Conservation (phyloP, 75 land plant genomes). For the Selaginella moellendorffii region DNA sequence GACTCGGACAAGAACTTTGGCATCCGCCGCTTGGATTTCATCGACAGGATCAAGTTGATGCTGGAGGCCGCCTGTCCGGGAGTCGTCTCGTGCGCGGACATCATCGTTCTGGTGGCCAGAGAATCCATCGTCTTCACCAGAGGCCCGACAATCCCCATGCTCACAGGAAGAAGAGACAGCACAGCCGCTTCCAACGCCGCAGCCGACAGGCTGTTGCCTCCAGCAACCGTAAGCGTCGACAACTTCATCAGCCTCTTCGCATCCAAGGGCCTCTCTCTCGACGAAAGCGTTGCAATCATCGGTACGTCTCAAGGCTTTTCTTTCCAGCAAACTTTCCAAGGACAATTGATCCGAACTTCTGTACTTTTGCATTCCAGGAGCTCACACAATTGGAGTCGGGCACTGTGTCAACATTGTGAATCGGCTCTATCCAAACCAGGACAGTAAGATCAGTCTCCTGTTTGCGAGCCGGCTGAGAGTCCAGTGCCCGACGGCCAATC, state of each 20-base stretch:
- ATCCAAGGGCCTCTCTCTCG: conserved; percentile 10
- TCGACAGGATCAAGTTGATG: conserved; percentile 12
- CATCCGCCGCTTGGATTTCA: conserved; percentile 12
- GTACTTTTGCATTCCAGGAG: no score
- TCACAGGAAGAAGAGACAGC: conserved; percentile 26
- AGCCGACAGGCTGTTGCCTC: conserved; percentile 15
- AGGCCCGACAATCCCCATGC: conserved; percentile 19
- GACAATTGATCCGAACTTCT: no score
- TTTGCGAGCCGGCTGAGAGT: conserved; percentile 15
- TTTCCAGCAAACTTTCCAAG: background rate
- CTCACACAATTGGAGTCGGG: conserved; percentile 39
- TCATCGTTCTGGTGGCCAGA: conserved; percentile 5
- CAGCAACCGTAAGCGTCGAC: conserved; percentile 13
- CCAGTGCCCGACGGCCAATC: conserved; percentile 20
- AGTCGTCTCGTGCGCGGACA: conserved; percentile 17
- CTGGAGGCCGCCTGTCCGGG: conserved; percentile 17
- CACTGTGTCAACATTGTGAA: conserved; percentile 34
- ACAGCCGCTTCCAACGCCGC: conserved; percentile 2
- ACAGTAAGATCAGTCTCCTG: background rate
- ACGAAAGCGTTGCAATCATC: conserved; percentile 22
- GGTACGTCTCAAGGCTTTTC: conserved; percentile 11
- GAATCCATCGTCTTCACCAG: conserved; percentile 6
- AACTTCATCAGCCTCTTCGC: conserved; percentile 7
- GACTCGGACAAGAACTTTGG: conserved; percentile 11
- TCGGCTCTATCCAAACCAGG: conserved; percentile 16